These are phyloP conservation scores for Barbatosphaeria neglecta DNA, from an alignment of 495 filamentous ascomycete species.

Conservation along the genomic window DNA sequence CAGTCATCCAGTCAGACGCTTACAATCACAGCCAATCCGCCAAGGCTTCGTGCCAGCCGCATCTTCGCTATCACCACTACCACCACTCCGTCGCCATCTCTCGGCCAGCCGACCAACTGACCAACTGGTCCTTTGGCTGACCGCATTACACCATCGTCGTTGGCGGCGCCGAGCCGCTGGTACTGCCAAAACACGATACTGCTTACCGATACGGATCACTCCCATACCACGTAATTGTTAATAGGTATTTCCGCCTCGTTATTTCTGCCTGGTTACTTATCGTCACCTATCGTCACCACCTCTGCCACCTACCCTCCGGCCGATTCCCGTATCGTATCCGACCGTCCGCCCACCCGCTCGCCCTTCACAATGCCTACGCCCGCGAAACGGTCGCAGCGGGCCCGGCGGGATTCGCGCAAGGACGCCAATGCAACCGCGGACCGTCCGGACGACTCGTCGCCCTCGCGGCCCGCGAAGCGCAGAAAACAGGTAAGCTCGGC, in stretches of 20 bases:
- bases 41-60: background rate
- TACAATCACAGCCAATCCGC: background rate
- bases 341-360: too few relatives aligned
- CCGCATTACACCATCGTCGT: background rate
- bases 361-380: slow-evolving; percentile 24
- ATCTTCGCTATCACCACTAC: background rate
- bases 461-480: slow-evolving; percentile 59
- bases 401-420: slow-evolving; percentile 25
- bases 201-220: too few relatives aligned
- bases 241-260: too few relatives aligned
- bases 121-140: too few relatives aligned
- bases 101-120: background rate
- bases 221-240: too few relatives aligned
- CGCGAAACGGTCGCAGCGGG: slow-evolving; percentile 29
- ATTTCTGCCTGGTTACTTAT: too few relatives aligned
- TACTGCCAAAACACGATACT: too few relatives aligned
- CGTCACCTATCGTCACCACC: too few relatives aligned
- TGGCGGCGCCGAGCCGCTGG: background rate
- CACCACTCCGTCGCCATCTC: background rate
- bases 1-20: too few relatives aligned
- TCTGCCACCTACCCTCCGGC: background rate
- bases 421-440: slow-evolving; percentile 27
- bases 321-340: background rate
- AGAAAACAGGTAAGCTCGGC: slow-evolving; percentile 53
- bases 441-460: slow-evolving; percentile 40